Conservation (phyloP, 2,329 filamentous ascomycete genomes). For the Macrophomina pseudophaseolina region DNA sequence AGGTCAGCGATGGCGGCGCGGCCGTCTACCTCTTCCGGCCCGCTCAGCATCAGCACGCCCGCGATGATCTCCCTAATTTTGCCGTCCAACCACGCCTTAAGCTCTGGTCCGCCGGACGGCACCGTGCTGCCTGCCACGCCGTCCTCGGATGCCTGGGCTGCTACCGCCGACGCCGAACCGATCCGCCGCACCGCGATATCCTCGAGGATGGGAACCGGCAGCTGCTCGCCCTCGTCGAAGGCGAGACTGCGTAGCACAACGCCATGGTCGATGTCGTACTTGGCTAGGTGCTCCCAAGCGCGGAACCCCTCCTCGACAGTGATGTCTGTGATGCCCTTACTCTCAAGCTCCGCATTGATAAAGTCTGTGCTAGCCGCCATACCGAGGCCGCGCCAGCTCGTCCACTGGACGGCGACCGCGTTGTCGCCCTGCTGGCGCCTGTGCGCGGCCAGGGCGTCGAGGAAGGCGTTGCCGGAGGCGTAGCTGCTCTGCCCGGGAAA, state of each 20-base stretch:
- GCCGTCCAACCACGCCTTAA: slow-evolving; percentile 38
- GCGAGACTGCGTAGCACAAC: slow-evolving; percentile 43
- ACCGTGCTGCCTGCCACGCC: background rate
- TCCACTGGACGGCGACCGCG: slow-evolving; percentile 51
- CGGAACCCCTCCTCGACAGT: slow-evolving; percentile 49
- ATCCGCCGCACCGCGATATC: slow-evolving; percentile 35
- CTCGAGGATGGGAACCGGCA: slow-evolving; percentile 35
- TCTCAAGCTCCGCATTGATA: slow-evolving; percentile 48
- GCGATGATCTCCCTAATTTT: slow-evolving; percentile 44
- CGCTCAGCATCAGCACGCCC: slow-evolving; percentile 39
- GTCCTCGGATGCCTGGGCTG: too few species aligned
- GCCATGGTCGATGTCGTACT: slow-evolving; percentile 45
- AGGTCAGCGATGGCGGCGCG: slow-evolving; percentile 44
- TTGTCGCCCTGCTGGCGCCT: slow-evolving; percentile 46
- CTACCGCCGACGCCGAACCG: background rate
- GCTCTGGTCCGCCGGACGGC: slow-evolving; percentile 7
- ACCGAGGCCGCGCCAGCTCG: slow-evolving; percentile 49
- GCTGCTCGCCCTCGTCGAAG: slow-evolving; percentile 41
- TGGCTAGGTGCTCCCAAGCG: slow-evolving; percentile 48
- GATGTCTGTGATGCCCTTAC: slow-evolving; percentile 51
- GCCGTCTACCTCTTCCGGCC: slow-evolving; percentile 41
- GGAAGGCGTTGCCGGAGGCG: slow-evolving; percentile 30
- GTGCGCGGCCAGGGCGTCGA: slow-evolving; percentile 29
- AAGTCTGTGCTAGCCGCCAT: slow-evolving; percentile 46
- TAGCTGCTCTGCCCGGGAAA: slow-evolving; percentile 28